Percentiles rank a stretch among this genome's conserved stretches.
phyloP scores from a whole-genome alignment of 108 stramenopile genomes.

The Cylindrotheca fusiformis region DNA sequence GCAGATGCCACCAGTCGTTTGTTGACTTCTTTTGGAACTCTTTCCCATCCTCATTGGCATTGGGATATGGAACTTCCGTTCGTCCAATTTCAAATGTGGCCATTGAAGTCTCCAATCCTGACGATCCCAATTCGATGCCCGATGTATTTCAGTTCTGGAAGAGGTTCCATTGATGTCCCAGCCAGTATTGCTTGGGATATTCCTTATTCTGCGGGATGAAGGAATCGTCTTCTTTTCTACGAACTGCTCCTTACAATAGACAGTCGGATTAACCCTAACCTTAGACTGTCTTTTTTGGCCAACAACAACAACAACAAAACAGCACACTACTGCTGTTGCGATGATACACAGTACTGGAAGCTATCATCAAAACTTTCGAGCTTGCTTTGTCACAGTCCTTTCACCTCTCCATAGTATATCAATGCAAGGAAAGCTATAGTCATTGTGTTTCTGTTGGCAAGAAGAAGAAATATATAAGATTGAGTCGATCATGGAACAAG shows the following conservation, averaged over 20 bases:
- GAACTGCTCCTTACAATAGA: too few relatives aligned
- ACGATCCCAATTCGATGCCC: slow-evolving; percentile 70
- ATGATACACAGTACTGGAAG: too few relatives aligned
- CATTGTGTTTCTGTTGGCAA: not conserved
- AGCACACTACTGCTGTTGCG: too few relatives aligned
- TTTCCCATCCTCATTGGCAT: slow-evolving; percentile 7
- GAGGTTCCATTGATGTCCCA: too few relatives aligned
- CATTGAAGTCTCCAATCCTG: slow-evolving; percentile 66
- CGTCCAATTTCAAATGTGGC: slow-evolving; percentile 67
- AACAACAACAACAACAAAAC: too few relatives aligned
- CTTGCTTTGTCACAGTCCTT: not conserved
- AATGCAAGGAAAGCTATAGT: not conserved
- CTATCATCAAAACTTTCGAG: too few relatives aligned
- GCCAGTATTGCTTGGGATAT: too few relatives aligned
- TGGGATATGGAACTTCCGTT: slow-evolving; percentile 73
- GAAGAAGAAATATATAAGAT: not conserved
- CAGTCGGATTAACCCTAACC: too few relatives aligned
- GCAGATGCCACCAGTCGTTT: not conserved
- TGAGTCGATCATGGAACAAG: not conserved
- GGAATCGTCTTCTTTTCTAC: too few relatives aligned
- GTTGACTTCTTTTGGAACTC: not conserved
- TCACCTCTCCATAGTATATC: not conserved
- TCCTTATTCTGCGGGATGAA: too few relatives aligned
- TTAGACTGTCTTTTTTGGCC: too few relatives aligned
- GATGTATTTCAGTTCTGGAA: too few relatives aligned